Conservation (phyloP, 2,329 filamentous ascomycete species). For the Aspergillus ruber region DNA sequence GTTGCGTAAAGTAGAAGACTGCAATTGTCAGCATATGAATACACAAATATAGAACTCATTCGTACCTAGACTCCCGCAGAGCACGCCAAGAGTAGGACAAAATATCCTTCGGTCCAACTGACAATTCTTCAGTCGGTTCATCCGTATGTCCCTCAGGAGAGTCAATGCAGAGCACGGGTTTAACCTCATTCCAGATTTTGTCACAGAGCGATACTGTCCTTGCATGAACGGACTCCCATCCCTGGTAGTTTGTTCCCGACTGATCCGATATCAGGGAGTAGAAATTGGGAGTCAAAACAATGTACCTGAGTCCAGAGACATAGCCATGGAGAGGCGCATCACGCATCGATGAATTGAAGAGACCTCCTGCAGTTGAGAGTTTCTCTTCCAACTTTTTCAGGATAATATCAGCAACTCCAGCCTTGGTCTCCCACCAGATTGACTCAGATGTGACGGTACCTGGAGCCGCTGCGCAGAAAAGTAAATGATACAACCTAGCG, state of each 20-base stretch:
- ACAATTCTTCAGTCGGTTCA: conserved; percentile 59
- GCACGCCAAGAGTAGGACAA: conserved; percentile 93
- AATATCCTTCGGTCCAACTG: conserved; percentile 73
- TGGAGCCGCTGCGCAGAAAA: conserved; percentile 53
- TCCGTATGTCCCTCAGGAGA: conserved; percentile 78
- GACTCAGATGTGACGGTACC: conserved; percentile 14
- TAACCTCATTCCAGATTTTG: conserved; percentile 70
- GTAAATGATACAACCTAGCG: conserved; percentile 66
- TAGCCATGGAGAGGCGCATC: conserved; percentile 63
- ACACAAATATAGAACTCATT: conserved; percentile 1
- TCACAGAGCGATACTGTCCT: conserved; percentile 57
- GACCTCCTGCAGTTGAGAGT: conserved; percentile 54
- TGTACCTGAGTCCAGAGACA: conserved; percentile 60
- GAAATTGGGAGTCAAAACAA: conserved; percentile 40
- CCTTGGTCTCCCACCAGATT: conserved; percentile 30
- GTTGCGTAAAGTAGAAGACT: conserved; percentile 67
- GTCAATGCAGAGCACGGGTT: conserved; percentile 78
- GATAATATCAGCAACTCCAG: conserved; percentile 52
- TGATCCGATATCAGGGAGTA: conserved; percentile 25
- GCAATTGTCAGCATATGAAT: conserved; percentile 12
- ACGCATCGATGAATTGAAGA: conserved; percentile 62
- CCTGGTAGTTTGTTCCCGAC: conserved; percentile 6
- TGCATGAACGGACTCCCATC: conserved; percentile 28
- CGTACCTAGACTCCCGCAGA: conserved; percentile 84
- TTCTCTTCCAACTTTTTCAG: conserved; percentile 59